Conservation (phyloP, 1,284 basidiomycete species). For the Termitomyces sp. region DNA sequence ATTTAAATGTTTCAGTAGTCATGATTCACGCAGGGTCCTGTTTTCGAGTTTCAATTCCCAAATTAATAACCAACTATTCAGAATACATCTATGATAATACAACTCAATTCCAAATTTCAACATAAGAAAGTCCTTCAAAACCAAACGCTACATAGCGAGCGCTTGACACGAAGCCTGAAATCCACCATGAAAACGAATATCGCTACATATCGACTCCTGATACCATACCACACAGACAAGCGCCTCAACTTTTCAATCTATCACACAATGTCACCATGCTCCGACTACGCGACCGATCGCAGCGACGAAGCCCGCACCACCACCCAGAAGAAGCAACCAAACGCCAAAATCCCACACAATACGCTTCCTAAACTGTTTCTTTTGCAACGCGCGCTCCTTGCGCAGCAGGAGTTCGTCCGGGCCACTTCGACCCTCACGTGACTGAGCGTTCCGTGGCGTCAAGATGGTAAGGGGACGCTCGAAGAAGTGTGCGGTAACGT, state of each 20-base stretch:
- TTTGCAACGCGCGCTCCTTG: constrained; percentile 71
- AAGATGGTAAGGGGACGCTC: constrained; percentile 65
- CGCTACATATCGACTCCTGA: neutral
- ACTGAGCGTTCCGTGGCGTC: constrained; percentile 36
- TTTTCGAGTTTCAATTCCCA: neutral
- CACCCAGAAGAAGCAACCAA: constrained; percentile 47
- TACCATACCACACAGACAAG: neutral
- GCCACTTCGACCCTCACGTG: constrained; percentile 18
- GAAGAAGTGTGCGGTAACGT: constrained; percentile 65
- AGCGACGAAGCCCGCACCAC: constrained; percentile 19
- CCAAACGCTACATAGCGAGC: neutral
- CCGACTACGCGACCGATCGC: constrained; percentile 17
- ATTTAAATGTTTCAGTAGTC: no score
- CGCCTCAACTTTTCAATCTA: neutral
- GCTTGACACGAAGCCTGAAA: neutral
- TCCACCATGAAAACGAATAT: neutral
- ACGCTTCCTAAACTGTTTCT: constrained; percentile 53
- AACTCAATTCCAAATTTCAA: constrained; percentile 6
- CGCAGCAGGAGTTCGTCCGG: constrained; percentile 62
- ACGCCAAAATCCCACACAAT: constrained; percentile 69
- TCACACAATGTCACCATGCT: constrained; percentile 10
- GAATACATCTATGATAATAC: neutral
- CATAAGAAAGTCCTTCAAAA: neutral
- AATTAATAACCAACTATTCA: neutral
- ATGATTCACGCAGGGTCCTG: neutral